Base-by-base conservation (phyloP, 2,329 filamentous ascomycete species). In the Colletotrichum sp. region DNA sequence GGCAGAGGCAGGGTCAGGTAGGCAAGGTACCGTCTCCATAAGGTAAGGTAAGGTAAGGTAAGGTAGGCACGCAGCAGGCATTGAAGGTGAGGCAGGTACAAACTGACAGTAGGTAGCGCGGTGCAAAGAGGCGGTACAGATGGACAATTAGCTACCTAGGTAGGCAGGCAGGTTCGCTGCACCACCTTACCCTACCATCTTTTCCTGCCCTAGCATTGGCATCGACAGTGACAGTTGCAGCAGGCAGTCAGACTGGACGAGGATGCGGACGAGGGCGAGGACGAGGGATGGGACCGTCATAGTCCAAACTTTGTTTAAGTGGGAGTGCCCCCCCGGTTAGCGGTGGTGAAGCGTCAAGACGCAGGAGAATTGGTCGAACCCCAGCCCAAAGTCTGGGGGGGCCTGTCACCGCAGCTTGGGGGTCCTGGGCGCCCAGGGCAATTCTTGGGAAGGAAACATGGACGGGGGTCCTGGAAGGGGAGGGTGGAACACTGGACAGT, bases 291-390 rank as follows among this genome's bases (percentile, higher is more conserved):
- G 70, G 69, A 36, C 62, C 72, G 72, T 78, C 77, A 78, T 78
- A 77, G 77, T 70, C 69, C 72, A 72, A 77, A 78, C 77, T 78
- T 32, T 77, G 77, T 78, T 78, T 75, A 49, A 69, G 63, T 69
- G 49, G 49, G 32, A 39, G 55, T 57, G 21, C 44, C 24, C 8
- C 34, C 34, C 70, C 52, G 21, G 62, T 30, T 13, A 69, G 36
- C 69, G 36, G 64, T 66, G 64, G 39, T 64, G 72, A 68, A 73
- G 70, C 73, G 49, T 73, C 57, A 64, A 44, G 64, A 68, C 34
- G 67, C 72, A 72, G 68, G 62, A 72, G 72, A 59, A 63, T 28
- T 49, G 59, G 71, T 63, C 62, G 60, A 65, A 60, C 30, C 72
- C 72, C 72, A 67, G 66, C 69, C 72, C 44, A 52, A 72, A 72